A percentile compares a stretch with the other conserved stretches of the same genome.
These are phyloP conservation scores for Knoxdaviesia proteae DNA, from an alignment of 2,329 filamentous ascomycete genomes.

Conservation along the genomic window DNA sequence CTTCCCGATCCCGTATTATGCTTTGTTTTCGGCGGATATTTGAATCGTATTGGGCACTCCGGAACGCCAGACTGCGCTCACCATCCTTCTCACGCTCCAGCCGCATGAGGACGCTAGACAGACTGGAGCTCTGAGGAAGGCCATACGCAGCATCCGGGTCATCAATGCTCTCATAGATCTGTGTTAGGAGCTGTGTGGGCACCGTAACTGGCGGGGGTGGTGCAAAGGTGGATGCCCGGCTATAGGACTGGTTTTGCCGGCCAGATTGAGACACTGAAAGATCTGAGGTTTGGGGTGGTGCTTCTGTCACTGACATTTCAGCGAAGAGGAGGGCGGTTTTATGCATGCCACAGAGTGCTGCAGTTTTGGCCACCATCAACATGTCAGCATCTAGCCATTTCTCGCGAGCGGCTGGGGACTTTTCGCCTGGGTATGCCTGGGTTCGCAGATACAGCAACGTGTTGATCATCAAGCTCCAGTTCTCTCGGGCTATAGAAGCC, in stretches of 20 bases:
- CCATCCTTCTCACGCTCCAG: constrained; percentile 83
- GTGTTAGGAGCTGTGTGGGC: constrained; percentile 40
- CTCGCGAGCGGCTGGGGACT: constrained; percentile 56
- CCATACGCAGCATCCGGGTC: constrained; percentile 96
- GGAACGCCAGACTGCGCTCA: constrained; percentile 69
- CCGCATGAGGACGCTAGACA: constrained; percentile 58
- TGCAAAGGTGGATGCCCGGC: too few species aligned
- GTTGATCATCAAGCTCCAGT: constrained; percentile 54
- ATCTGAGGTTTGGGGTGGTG: background rate
- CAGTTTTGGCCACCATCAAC: constrained; percentile 45
- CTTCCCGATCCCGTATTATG: constrained; percentile 31
- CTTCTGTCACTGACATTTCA: constrained; percentile 32
- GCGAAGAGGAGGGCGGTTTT: constrained; percentile 70
- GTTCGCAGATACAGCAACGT: constrained; percentile 74
- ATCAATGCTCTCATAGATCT: constrained; percentile 79
- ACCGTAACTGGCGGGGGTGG: constrained; percentile 4
- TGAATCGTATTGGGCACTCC: constrained; percentile 78
- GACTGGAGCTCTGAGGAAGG: constrained; percentile 53
- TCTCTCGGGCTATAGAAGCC: constrained; percentile 16
- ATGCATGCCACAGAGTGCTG: constrained; percentile 61
- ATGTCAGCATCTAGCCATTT: constrained; percentile 78
- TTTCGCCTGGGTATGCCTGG: constrained; percentile 53
- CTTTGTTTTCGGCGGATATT: constrained; percentile 41
- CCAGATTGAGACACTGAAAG: too few species aligned
- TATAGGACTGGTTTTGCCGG: too few species aligned